Evolutionary conservation across 2,329 filamentous ascomycete species (phyloP), one percentile per base, ranked within the genome.

Genomic region (Xylariaceae sp.): DNA sequence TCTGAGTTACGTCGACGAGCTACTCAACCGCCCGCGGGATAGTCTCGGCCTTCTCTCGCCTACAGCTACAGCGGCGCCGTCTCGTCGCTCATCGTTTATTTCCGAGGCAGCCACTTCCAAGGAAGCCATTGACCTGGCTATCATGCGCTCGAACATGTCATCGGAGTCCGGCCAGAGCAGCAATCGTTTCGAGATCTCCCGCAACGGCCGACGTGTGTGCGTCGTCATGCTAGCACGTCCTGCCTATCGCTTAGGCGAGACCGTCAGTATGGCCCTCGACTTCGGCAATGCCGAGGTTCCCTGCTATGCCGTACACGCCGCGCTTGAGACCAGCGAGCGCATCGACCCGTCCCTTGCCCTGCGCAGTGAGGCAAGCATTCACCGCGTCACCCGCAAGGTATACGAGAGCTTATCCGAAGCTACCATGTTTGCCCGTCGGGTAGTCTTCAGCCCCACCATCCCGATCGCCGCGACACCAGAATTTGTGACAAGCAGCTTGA

Each of bases 181-280:
- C n/a, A 96, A 95, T 55, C 81, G 88, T 27, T 98, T 97, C 59
- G 89, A 95, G 58, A 97, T 98, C 59, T 83, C 90, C 9, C 84
- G 90, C 11, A 89, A 88, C 55, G 89, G 89, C n/a, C 81, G 82
- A 40, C 82, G 82, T n/a, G 89, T 98, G 9, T 90, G 86, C 3
- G 87, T 94, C 5, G 78, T 98, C 39, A 88, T 89, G 64, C 74
- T 98, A 21, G 85, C 89, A 4, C 81, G 92, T 8, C 88, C 92
- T 0, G 81, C 89, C 1, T 96, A 94, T 66, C 77, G 89, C 31
- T 71, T 98, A 1, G 92, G 92, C 42, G 92, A 98, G 62, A 81
- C 83, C 0, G 79, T 97, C 31, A 86, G 81, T 9, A 83, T 88
- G 50, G 84, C 81, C 0, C 77, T 98, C 43, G 89, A 97, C 61